phyloP scores from a whole-genome alignment of 2,329 filamentous ascomycete genomes.

The Aspergillus sp. region DNA sequence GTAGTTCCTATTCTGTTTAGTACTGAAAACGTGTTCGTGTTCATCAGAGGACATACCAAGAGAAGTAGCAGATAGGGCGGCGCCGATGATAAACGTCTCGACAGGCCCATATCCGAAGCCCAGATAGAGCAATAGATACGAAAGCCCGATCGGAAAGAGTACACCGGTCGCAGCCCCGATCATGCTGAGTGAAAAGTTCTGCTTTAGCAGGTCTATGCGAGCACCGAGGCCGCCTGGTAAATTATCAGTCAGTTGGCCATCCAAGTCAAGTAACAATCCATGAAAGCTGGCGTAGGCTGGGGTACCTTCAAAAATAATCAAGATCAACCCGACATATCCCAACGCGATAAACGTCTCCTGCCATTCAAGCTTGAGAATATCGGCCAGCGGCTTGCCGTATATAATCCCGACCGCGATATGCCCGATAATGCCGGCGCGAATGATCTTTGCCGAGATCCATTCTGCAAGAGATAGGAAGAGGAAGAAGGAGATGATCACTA shows the following conservation, averaged over 20 bases:
- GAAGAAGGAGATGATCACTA: constrained; percentile 49
- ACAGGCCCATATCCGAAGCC: constrained; percentile 44
- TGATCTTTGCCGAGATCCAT: constrained; percentile 43
- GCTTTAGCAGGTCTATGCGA: constrained; percentile 47
- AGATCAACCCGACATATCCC: constrained; percentile 50
- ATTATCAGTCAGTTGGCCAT: neutral
- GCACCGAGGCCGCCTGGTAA: constrained; percentile 45
- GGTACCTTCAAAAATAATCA: constrained; percentile 53
- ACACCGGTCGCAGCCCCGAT: constrained; percentile 47
- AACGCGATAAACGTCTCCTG: constrained; percentile 49
- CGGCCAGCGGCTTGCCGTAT: constrained; percentile 47
- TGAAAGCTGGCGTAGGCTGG: too few species aligned
- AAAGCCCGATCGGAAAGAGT: constrained; percentile 48
- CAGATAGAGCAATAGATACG: constrained; percentile 45
- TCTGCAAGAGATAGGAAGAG: constrained; percentile 44
- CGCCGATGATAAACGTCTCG: constrained; percentile 34
- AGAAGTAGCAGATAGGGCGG: constrained; percentile 31
- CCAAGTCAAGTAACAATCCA: too few species aligned
- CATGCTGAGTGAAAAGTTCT: constrained; percentile 46
- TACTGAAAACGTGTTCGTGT: too few species aligned
- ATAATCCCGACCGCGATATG: constrained; percentile 50
- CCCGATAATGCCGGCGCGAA: constrained; percentile 49
- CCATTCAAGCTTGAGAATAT: constrained; percentile 46
- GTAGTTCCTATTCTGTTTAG: constrained; percentile 22
- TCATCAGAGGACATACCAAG: constrained; percentile 17